Conservation (phyloP, 2,329 filamentous ascomycete genomes). For the Aspergillus cejpii region DNA sequence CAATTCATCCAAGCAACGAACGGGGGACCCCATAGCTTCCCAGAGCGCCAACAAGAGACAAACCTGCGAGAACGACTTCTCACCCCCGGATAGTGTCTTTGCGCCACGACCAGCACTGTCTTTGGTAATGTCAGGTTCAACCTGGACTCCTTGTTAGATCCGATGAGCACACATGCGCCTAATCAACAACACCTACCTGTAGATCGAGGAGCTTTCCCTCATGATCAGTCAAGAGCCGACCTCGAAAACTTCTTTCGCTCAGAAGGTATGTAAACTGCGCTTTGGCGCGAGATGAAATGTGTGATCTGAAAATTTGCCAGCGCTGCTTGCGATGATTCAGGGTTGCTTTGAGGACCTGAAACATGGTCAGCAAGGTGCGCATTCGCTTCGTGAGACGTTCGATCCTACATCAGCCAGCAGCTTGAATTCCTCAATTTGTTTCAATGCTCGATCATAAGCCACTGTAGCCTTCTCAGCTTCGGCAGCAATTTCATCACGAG, state of each 20-base stretch:
- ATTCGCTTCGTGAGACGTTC: slow-evolving; percentile 1
- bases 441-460: slow-evolving; percentile 33
- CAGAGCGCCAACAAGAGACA: slow-evolving; percentile 87
- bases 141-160: slow-evolving; percentile 30
- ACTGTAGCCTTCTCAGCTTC: slow-evolving; percentile 35
- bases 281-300: slow-evolving; percentile 78
- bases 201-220: slow-evolving; percentile 66
- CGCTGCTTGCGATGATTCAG: slow-evolving; percentile 63
- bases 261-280: slow-evolving; percentile 83
- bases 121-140: slow-evolving; percentile 63
- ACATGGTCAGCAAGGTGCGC: slow-evolving; percentile 2
- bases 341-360: slow-evolving; percentile 50
- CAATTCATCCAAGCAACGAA: slow-evolving; percentile 94
- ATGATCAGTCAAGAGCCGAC: slow-evolving; percentile 73
- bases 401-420: slow-evolving; percentile 36
- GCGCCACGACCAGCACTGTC: slow-evolving; percentile 69
- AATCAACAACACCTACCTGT: slow-evolving; percentile 45
- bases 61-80: slow-evolving; percentile 96
- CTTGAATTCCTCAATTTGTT: slow-evolving; percentile 35
- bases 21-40: slow-evolving; percentile 96
- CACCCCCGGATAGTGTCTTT: slow-evolving; percentile 87
- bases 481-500: slow-evolving; percentile 58
- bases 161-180: background rate
- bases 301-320: slow-evolving; percentile 74
- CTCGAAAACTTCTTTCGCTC: slow-evolving; percentile 81